Base-by-base conservation (phyloP, 768 basidiomycete genomes). In the Suillus subaureus region DNA sequence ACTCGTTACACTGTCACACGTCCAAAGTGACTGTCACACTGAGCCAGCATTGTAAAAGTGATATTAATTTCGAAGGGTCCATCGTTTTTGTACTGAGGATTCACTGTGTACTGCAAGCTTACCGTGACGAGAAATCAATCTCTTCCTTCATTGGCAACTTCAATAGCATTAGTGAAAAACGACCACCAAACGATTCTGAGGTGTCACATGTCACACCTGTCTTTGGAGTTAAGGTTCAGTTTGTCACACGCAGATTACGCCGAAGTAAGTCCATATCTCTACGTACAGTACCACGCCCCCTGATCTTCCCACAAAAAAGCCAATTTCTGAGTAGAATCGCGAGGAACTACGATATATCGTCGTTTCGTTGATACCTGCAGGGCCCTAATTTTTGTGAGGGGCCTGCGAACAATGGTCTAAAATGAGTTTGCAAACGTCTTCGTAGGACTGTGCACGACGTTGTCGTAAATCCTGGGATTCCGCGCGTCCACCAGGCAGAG, bases 401-500 rank as follows among this genome's bases (percentile, higher is more conserved):
- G 23, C 28, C 18, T 42, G 39, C 18, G 28, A 60, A 31, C 58
- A 60, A 21, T 60, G 12, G 40, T 60, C 40, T 13, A 60, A 28
- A 42, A 60, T 42, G 13, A 60, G 28, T 13, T 28, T 42, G 26
- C 58, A 60, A 8, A 60, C 12, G 18, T 42, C 58, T 42, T 42
- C 58, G 12, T 60, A 42, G 40, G 58, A 60, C 16, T 40, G 57
- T 40, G 26, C 39, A 18, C 39, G 56, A 15, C 37, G 23, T 31
- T 63, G 70, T 33, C 33, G 61, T 39, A 60, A 13, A 51, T 74
- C 64, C 9, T 43, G 61, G 26, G 43, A n/a, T 7, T n/a, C 58
- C 28, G 21, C 47, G 37, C 4, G 18, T 2, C 62, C 65, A 28
- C 18, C 57, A 16, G 67, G 55, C 16, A 74, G 42, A 28, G 75